phyloP scores from a whole-genome alignment of 352 stramenopile species.

The Phytopythium ostracodes region DNA sequence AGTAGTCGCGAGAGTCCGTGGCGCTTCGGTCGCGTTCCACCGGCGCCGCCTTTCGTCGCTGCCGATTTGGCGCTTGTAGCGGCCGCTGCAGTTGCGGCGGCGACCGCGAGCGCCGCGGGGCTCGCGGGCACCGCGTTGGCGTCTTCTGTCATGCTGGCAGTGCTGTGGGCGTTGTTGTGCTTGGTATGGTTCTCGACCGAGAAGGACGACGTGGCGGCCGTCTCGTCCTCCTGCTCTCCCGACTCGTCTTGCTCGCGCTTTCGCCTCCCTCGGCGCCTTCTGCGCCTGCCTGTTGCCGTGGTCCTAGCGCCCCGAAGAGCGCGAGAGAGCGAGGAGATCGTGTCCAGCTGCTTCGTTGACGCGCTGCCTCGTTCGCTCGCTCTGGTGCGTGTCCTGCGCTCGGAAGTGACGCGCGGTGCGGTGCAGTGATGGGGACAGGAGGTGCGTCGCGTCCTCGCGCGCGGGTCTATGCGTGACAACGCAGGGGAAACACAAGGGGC shows the following conservation, averaged over 20 bases:
- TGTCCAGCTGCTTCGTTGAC: too few relatives aligned
- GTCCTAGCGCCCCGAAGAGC: neutral
- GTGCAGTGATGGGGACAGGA: too few relatives aligned
- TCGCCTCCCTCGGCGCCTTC: neutral
- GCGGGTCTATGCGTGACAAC: too few relatives aligned
- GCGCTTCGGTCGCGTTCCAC: slow-evolving; percentile 49
- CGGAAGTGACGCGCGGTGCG: too few relatives aligned
- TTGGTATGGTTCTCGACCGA: neutral
- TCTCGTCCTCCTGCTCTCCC: neutral
- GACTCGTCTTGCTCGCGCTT: neutral
- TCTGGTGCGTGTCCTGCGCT: too few relatives aligned
- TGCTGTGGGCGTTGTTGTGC: neutral
- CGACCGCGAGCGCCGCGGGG: slow-evolving; percentile 12
- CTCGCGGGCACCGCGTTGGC: neutral
- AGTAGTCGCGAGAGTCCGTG: slow-evolving; percentile 61
- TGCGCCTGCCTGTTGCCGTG: neutral
- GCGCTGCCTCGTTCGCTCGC: too few relatives aligned
- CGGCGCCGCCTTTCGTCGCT: slow-evolving; percentile 6
- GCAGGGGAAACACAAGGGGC: neutral
- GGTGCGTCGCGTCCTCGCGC: too few relatives aligned
- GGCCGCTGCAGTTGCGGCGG: slow-evolving; percentile 15
- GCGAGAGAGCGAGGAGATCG: too few relatives aligned
- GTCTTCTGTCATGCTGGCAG: neutral
- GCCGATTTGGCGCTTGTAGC: slow-evolving; percentile 14
- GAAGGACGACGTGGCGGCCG: neutral